Evolutionary conservation across 2,329 filamentous ascomycete species (phyloP), one percentile per base, ranked within the genome.

Genomic region (Cladophialophora carrionii): DNA sequence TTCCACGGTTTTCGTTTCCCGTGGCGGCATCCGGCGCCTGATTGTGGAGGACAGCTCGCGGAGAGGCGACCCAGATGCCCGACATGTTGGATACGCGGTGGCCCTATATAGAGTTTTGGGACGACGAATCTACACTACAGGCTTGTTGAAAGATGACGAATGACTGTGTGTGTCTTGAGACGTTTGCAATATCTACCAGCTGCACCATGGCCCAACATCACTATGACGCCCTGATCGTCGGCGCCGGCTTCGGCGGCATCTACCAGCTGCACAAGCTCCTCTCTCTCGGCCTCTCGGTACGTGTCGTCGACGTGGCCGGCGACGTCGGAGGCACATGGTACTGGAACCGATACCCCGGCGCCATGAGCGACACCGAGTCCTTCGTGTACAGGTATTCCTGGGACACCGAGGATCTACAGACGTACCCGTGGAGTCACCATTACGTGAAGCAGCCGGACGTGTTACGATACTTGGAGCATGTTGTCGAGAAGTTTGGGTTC

Each of bases 201-300:
- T n/a, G n/a, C n/a, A 55, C 9, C 34, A 61, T 61, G 58, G 14
- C 22, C 14, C 49, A 43, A 31, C 37, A 29, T 3, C 32, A 54
- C n/a, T 61, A 12, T 31, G 74, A 76, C 67, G 71, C 69, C 22
- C 66, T 74, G 31, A 65, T 71, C 49, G 71, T 75, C 2, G 74
- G 74, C 46, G 73, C 73, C 12, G 73, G 74, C 2, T 73, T 74
- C 57, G 69, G 80, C 31, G 82, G 82, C 22, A 74, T 84, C 32
- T 84, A 82, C 62, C 80, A 81, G 74, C 78, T 85, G 29, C 80
- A 85, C 68, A 79, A 79, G 0, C 78, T 85, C 8, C 81, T 82
- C 2, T 80, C 84, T 7, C 76, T 77, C 6, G 84, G 84, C 1
- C 73, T 81, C 20, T 81, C 80, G 7, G 74, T 78, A 1, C 77